Conservation (phyloP, 78 protist genomes). For the Dictyostelium firmibasis region DNA sequence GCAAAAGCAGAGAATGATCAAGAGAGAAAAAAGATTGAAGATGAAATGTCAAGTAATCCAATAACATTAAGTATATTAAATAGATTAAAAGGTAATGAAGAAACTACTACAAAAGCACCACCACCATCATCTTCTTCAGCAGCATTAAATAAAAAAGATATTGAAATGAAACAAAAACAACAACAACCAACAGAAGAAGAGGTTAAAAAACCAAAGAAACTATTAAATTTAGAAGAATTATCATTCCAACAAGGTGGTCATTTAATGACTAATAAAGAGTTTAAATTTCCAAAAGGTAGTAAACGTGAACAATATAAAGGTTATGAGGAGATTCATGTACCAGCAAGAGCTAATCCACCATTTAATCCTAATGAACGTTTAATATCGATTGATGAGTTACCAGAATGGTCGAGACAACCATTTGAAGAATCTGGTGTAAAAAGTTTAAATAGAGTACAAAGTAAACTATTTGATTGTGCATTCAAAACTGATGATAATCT, state of each 20-base stretch:
- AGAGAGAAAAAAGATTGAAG: slow-evolving; percentile 83
- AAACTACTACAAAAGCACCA: not conserved
- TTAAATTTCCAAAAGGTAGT: slow-evolving; percentile 89
- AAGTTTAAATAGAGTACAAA: slow-evolving; percentile 81
- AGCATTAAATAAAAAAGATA: not conserved
- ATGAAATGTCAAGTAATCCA: slow-evolving; percentile 83
- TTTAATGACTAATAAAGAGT: slow-evolving; percentile 88
- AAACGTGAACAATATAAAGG: slow-evolving; percentile 83
- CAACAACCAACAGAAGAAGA: not conserved
- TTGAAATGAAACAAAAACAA: not conserved
- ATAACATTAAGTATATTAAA: slow-evolving; percentile 33
- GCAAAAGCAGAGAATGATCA: slow-evolving; percentile 82
- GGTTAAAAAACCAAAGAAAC: not conserved
- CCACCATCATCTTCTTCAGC: not conserved
- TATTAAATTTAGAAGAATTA: slow-evolving; percentile 90
- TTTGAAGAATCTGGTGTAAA: slow-evolving; percentile 16
- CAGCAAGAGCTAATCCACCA: slow-evolving; percentile 83
- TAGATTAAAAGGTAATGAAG: slow-evolving; percentile 65
- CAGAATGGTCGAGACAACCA: slow-evolving; percentile 57
- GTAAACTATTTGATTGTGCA: slow-evolving; percentile 87
- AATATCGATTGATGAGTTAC: slow-evolving; percentile 35
- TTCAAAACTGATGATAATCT: slow-evolving; percentile 90
- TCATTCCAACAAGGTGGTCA: slow-evolving; percentile 92
- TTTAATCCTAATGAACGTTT: slow-evolving; percentile 25
- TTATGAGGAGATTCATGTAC: slow-evolving; percentile 94